Conservation (phyloP, 1,139 yeast genomes). For the Sugiyamaella neomexicana region DNA sequence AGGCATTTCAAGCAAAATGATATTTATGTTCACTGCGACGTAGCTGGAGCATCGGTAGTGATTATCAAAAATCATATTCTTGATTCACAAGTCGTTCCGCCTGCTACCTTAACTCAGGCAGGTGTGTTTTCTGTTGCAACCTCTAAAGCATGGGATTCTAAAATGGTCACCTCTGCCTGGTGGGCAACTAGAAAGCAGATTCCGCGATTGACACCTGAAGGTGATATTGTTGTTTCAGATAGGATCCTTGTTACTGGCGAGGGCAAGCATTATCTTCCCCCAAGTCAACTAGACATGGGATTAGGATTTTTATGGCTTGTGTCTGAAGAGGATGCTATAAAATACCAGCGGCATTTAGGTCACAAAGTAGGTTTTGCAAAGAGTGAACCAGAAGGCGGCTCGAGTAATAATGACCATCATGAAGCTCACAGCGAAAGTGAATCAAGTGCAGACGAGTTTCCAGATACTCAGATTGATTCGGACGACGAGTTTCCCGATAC, state of each 20-base stretch:
- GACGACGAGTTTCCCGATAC: constrained; percentile 25
- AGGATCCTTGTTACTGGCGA: constrained; percentile 56
- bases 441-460: constrained; percentile 31
- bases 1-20: constrained; percentile 74
- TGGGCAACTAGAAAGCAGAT: constrained; percentile 66
- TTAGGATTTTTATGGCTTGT: constrained; percentile 77
- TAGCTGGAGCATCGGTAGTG: constrained; percentile 72
- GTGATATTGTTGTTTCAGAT: constrained; percentile 64
- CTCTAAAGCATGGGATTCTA: constrained; percentile 90
- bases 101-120: constrained; percentile 85
- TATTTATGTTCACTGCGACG: constrained; percentile 69
- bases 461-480: constrained; percentile 30
- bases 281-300: constrained; percentile 86
- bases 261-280: constrained; percentile 67
- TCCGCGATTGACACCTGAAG: constrained; percentile 66
- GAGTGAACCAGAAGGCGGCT: constrained; percentile 30
- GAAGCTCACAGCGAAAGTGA: constrained; percentile 28
- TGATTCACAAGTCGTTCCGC: constrained; percentile 62
- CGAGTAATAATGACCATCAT: constrained; percentile 24
- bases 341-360: constrained; percentile 43
- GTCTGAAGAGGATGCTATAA: constrained; percentile 53
- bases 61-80: constrained; percentile 68
- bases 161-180: constrained; percentile 82
- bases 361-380: constrained; percentile 8
- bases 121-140: constrained; percentile 74